Evolutionary conservation across 768 basidiomycete genomes (phyloP).

Genomic region (Pleurotus pulmonarius): DNA sequence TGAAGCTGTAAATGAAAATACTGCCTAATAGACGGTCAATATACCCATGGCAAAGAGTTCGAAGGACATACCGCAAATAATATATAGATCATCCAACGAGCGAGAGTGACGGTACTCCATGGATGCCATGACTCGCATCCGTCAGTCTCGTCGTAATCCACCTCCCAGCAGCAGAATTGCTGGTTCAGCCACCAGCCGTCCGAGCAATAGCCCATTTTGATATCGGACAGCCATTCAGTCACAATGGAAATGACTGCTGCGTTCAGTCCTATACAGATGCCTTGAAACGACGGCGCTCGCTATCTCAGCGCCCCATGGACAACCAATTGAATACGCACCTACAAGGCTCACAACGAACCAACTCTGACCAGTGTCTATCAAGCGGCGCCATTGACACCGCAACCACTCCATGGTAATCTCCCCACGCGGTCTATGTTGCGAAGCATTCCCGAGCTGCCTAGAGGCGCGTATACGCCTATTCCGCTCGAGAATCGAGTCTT

Average conservation of each 20-base stretch:
- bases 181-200: slow-evolving; percentile 99
- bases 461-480: slow-evolving; percentile 68
- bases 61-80: slow-evolving; percentile 71
- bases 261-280: slow-evolving; percentile 86
- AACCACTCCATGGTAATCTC: slow-evolving; percentile 53
- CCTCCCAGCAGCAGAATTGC: slow-evolving; percentile 98
- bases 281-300: slow-evolving; percentile 32
- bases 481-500: slow-evolving; percentile 89
- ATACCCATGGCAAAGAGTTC: neutral
- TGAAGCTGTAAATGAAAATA: slow-evolving; percentile 83
- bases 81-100: slow-evolving; percentile 85
- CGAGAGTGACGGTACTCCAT: slow-evolving; percentile 73
- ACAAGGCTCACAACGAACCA: slow-evolving; percentile 92
- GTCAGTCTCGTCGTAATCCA: slow-evolving; percentile 74
- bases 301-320: neutral
- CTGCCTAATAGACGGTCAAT: slow-evolving; percentile 42
- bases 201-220: slow-evolving; percentile 95
- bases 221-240: slow-evolving; percentile 96
- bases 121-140: slow-evolving; percentile 90
- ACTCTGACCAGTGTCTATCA: slow-evolving; percentile 72
- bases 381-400: slow-evolving; percentile 56
- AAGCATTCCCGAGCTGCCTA: slow-evolving; percentile 35
- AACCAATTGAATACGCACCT: slow-evolving; percentile 49
- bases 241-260: slow-evolving; percentile 95
- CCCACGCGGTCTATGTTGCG: slow-evolving; percentile 43